A percentile compares a stretch with the other conserved stretches of the same genome.
Conservation (phyloP, 129 eudicot genomes). For the Lactuca saligna region DNA sequence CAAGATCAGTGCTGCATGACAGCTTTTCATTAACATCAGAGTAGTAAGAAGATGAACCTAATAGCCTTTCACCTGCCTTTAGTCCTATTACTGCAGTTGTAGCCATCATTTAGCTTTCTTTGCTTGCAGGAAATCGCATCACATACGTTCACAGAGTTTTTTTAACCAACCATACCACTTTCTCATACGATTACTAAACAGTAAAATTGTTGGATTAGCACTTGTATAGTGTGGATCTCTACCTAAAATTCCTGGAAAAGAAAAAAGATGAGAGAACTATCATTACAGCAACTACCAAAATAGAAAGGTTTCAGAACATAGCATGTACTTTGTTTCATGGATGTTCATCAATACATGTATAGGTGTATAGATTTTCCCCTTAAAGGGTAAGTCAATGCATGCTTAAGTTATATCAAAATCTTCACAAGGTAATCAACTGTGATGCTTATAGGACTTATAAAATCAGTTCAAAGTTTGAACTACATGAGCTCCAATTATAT, state of each 20-base stretch:
- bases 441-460: neutral
- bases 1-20: constrained; percentile 38
- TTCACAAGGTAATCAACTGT: neutral
- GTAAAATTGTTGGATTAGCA: neutral
- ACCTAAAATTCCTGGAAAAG: constrained; percentile 16
- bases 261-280: constrained; percentile 7
- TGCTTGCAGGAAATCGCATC: constrained; percentile 20
- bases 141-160: constrained; percentile 8
- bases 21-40: constrained; percentile 69
- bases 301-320: neutral
- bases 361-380: neutral
- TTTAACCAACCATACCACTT: constrained; percentile 18
- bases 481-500: neutral
- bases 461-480: constrained; percentile 1
- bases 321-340: neutral
- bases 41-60: constrained; percentile 63
- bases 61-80: constrained; percentile 73
- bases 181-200: neutral
- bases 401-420: neutral
- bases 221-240: constrained; percentile 13
- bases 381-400: neutral
- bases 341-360: neutral
- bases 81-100: constrained; percentile 87
- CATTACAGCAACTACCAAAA: neutral
- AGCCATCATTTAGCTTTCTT: constrained; percentile 60